phyloP scores from a whole-genome alignment of 1,284 basidiomycete species.

The Austroboletus olivaceoglutinosus region DNA sequence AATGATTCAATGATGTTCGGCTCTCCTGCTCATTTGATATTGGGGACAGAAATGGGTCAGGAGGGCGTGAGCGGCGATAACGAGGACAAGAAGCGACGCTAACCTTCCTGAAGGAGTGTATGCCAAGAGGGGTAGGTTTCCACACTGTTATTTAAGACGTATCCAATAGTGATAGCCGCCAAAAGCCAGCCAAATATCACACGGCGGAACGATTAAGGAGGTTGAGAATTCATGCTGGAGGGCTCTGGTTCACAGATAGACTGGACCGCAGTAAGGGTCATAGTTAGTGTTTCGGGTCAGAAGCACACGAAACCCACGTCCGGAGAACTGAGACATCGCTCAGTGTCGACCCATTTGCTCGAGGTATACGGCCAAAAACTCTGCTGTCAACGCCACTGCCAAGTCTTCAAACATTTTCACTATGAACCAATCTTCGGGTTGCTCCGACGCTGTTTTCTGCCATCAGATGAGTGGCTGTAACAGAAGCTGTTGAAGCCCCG shows the following conservation, averaged over 20 bases:
- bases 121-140: background rate
- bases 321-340: no score
- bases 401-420: background rate
- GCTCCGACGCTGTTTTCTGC: background rate
- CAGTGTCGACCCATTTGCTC: background rate
- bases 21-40: slow-evolving; percentile 24
- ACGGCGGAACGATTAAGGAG: background rate
- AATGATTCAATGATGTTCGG: slow-evolving; percentile 32
- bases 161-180: background rate
- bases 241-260: no score
- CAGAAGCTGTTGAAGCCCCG: no score
- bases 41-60: slow-evolving; percentile 9
- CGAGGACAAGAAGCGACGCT: slow-evolving; percentile 23
- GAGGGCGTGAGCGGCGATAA: background rate
- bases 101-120: slow-evolving; percentile 2
- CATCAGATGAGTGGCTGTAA: background rate
- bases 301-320: no score
- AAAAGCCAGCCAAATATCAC: background rate
- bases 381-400: background rate
- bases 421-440: background rate
- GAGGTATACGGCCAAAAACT: background rate
- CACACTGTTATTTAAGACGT: background rate
- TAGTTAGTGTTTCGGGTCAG: no score
- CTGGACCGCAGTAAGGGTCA: no score
- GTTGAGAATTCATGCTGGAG: no score